Base-by-base conservation (phyloP, 768 basidiomycete species). In the Pulveroboletus frians region DNA sequence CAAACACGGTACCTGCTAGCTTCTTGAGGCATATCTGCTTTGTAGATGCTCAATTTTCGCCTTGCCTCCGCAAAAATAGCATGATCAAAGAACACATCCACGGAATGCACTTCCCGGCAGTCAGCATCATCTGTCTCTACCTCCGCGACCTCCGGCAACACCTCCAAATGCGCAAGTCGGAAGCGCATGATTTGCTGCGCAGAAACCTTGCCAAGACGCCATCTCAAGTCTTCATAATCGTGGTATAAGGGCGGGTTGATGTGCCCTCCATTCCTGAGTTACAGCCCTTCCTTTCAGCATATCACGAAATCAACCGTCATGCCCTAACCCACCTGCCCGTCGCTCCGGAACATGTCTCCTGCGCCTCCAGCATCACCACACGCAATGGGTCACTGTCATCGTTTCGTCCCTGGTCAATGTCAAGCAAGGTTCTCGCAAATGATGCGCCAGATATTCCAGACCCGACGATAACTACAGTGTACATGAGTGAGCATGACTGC, bases 301-400 rank as follows among this genome's bases (percentile, higher is more conserved):
- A 23, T 39, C 15, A 14, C 14, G 27, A 15, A 20, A 40, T 23
- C 32, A 34, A n/a, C 4, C 26, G n/a, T 13, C 10, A 18, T 29
- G 9, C 37, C 46, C 18, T 30, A 23, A 60, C 73, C 17, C 53
- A 74, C 76, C 76, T 72, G 37, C 73, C 78, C 0, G 78, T 78
- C 9, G 78, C 78, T 0, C 78, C 78, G 3, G 75, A 76, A 56
- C 78, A 79, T 3, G 71, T 60, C 18, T 83, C 80, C 26, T 83
- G 65, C 15, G 84, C 84, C 59, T 86, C 84, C 23, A 86, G 62
- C 52, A 84, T 73, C 39, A 83, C 73, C 4, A 85, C 64, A 23
- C 60, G 59, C 50, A 69, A 32, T 1, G 54, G 62, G 17, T 46
- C 21, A 14, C 49, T 54, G 50, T 46, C 27, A 15, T 58, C 43